phyloP scores from a whole-genome alignment of 768 basidiomycete genomes.

The Pseudohyphozyma bogoriensis region DNA sequence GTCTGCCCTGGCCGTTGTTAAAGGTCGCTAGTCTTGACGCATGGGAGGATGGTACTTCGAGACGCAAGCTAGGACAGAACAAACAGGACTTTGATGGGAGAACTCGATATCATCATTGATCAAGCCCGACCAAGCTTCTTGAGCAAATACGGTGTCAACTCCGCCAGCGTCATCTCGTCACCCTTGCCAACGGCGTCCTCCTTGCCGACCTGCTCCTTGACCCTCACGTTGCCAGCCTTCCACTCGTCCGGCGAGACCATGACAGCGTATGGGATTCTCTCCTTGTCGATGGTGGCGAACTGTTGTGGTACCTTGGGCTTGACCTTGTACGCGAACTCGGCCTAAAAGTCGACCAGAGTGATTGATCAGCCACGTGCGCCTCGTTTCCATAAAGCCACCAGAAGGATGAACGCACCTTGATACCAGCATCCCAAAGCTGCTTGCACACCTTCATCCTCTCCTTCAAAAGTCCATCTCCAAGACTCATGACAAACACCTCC shows the following conservation, averaged over 20 bases:
- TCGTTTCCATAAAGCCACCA: neutral
- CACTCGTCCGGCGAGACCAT: constrained; percentile 84
- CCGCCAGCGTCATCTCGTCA: neutral
- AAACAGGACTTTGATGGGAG: too few species aligned
- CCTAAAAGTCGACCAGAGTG: constrained; percentile 48
- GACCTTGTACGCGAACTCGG: constrained; percentile 82
- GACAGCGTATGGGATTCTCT: constrained; percentile 84
- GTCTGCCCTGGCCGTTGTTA: too few species aligned
- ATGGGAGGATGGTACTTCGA: too few species aligned
- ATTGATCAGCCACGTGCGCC: neutral
- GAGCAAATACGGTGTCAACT: neutral
- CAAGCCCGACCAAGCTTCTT: neutral
- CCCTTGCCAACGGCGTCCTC: constrained; percentile 48
- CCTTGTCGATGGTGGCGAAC: constrained; percentile 80
- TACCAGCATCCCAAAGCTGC: constrained; percentile 71
- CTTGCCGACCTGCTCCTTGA: constrained; percentile 75
- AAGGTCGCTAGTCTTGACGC: too few species aligned
- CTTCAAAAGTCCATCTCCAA: constrained; percentile 76
- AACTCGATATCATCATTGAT: too few species aligned
- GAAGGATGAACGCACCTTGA: constrained; percentile 53
- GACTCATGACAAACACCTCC: constrained; percentile 84
- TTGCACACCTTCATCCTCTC: constrained; percentile 72
- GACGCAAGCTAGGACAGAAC: too few species aligned
- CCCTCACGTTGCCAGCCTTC: constrained; percentile 68
- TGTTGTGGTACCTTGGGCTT: constrained; percentile 83